These are phyloP conservation scores for Meira miltonrushii DNA, from an alignment of 1,284 basidiomycete genomes.

Conservation along the genomic window DNA sequence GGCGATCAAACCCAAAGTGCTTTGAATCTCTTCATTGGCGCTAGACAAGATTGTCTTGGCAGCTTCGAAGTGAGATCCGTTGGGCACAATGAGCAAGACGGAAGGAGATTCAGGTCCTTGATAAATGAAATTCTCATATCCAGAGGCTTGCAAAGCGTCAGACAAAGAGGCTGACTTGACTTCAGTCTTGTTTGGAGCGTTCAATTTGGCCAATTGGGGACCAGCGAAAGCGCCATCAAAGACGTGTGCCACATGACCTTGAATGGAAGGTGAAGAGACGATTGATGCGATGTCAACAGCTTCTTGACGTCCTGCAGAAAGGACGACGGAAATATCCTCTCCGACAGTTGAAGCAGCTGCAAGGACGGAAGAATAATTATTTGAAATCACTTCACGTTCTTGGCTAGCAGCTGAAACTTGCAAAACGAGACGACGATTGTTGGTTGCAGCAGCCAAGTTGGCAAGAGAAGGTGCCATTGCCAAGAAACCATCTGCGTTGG, in stretches of 20 bases:
- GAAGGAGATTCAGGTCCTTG: conserved; percentile 40
- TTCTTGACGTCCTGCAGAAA: conserved; percentile 45
- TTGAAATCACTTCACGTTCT: conserved; percentile 33
- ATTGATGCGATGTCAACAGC: conserved; percentile 45
- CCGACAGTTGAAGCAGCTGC: conserved; percentile 34
- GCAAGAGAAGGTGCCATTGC: conserved; percentile 49
- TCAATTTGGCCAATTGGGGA: conserved; percentile 37
- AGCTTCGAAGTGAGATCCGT: conserved; percentile 39
- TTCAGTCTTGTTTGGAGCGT: conserved; percentile 36
- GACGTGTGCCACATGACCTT: conserved; percentile 42
- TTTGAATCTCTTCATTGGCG: conserved; percentile 26
- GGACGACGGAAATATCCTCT: conserved; percentile 40
- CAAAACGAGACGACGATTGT: conserved; percentile 41
- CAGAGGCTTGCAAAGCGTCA: conserved; percentile 15
- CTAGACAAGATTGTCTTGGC: conserved; percentile 40
- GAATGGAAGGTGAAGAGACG: conserved; percentile 33
- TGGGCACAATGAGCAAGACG: conserved; percentile 46
- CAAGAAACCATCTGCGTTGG: conserved; percentile 45
- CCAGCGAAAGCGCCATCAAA: conserved; percentile 50
- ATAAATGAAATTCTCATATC: conserved; percentile 40
- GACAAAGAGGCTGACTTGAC: conserved; percentile 72
- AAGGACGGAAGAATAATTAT: conserved; percentile 49
- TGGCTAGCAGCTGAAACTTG: conserved; percentile 49
- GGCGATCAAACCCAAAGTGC: conserved; percentile 31
- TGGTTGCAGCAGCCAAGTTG: conserved; percentile 13